Conservation (phyloP, 768 basidiomycete genomes). For the Tylopilus felleus region DNA sequence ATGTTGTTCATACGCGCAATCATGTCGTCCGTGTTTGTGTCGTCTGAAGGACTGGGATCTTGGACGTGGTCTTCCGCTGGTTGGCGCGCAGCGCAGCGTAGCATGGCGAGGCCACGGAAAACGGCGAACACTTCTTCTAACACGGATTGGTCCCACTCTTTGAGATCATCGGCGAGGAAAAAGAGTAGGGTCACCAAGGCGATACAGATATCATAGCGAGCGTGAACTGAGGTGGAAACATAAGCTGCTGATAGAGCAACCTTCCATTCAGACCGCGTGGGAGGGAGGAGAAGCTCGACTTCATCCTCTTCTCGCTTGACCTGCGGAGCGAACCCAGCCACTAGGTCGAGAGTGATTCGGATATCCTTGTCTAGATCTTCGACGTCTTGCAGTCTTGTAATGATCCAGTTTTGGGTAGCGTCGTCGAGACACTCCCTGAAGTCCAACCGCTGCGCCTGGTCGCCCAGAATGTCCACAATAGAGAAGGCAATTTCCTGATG, state of each 20-base stretch:
- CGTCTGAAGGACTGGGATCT: constrained; percentile 32
- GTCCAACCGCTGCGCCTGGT: constrained; percentile 52
- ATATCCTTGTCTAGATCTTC: constrained; percentile 54
- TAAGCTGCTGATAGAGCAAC: constrained; percentile 63
- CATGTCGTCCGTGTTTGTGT: constrained; percentile 58
- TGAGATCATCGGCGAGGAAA: constrained; percentile 64
- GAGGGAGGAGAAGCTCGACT: constrained; percentile 49
- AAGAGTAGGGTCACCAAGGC: constrained; percentile 65
- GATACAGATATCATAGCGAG: constrained; percentile 72
- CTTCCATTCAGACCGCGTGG: constrained; percentile 58
- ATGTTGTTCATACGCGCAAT: constrained; percentile 64
- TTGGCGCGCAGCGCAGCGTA: constrained; percentile 58
- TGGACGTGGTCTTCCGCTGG: constrained; percentile 42
- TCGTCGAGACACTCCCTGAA: constrained; percentile 59
- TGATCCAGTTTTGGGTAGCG: constrained; percentile 57
- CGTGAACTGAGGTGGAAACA: constrained; percentile 57
- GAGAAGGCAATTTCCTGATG: constrained; percentile 79
- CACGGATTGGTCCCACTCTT: constrained; percentile 59
- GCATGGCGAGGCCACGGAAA: constrained; percentile 72
- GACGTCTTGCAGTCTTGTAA: constrained; percentile 54
- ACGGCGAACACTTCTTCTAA: constrained; percentile 75
- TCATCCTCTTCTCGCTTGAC: constrained; percentile 80
- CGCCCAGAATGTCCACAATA: constrained; percentile 69
- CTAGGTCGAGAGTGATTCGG: constrained; percentile 59
- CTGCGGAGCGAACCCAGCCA: constrained; percentile 65